Evolutionary conservation across 257 asterid species (phyloP).

Genomic region (Salvia miltiorrhiza): DNA sequence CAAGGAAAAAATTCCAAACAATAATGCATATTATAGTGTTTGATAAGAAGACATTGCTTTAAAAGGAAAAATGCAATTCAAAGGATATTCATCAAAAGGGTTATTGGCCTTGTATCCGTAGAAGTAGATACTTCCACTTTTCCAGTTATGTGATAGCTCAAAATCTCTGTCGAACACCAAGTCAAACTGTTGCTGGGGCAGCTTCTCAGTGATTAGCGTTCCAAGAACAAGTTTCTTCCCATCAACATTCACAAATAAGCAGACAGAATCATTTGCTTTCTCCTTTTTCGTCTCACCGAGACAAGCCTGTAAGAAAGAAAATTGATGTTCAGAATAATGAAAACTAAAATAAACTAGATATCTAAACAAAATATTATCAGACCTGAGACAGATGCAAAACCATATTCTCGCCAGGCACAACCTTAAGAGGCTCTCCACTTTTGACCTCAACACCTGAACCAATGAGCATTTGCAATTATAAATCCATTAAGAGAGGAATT

Average conservation of each 20-base stretch:
- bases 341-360: not conserved
- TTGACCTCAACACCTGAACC: constrained; percentile 68
- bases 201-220: constrained; percentile 65
- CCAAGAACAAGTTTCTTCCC: constrained; percentile 76
- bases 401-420: constrained; percentile 47
- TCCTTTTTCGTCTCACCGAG: constrained; percentile 72
- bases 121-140: constrained; percentile 71
- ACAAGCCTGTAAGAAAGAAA: constrained; percentile 45
- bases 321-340: not conserved
- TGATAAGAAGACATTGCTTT: not conserved
- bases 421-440: constrained; percentile 49
- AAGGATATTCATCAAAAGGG: constrained; percentile 74
- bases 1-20: constrained; percentile 38
- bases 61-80: not conserved
- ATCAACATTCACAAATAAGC: constrained; percentile 47
- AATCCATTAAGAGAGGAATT: not conserved
- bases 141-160: constrained; percentile 78
- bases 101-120: constrained; percentile 61
- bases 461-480: not conserved
- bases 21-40: not conserved
- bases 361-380: not conserved
- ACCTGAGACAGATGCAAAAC: constrained; percentile 92
- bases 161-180: constrained; percentile 66
- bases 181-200: constrained; percentile 88
- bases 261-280: constrained; percentile 47